phyloP scores from a whole-genome alignment of 2,329 filamentous ascomycete species.

The Claviceps pusilla region DNA sequence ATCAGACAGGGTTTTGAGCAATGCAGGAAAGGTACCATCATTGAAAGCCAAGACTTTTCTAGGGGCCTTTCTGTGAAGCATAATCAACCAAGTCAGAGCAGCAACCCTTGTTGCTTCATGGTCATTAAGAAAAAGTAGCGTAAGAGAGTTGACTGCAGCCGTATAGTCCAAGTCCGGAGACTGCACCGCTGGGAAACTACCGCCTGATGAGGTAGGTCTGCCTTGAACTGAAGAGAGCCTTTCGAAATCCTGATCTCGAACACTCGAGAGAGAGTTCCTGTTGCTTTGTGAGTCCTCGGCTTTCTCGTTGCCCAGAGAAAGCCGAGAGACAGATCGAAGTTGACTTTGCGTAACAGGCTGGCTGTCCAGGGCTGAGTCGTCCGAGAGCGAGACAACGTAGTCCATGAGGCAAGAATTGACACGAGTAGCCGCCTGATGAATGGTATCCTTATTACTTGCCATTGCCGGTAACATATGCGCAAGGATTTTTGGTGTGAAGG shows the following conservation, averaged over 20 bases:
- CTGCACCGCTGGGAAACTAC: slow-evolving; percentile 25
- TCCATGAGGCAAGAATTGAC: slow-evolving; percentile 88
- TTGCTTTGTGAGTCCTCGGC: slow-evolving; percentile 33
- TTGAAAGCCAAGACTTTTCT: slow-evolving; percentile 89
- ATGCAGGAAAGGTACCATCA: slow-evolving; percentile 87
- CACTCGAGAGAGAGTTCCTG: slow-evolving; percentile 37
- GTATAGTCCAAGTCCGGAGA: slow-evolving; percentile 80
- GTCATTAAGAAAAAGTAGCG: slow-evolving; percentile 86
- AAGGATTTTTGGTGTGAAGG: slow-evolving; percentile 83
- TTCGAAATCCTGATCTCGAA: slow-evolving; percentile 36
- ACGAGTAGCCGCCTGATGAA: slow-evolving; percentile 72
- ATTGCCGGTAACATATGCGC: slow-evolving; percentile 87
- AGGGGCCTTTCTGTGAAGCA: slow-evolving; percentile 91
- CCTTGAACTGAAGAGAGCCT: slow-evolving; percentile 37
- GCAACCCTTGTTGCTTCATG: slow-evolving; percentile 91
- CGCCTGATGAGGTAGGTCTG: slow-evolving; percentile 31
- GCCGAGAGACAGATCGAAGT: slow-evolving; percentile 22
- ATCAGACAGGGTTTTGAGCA: slow-evolving; percentile 92
- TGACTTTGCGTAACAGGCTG: slow-evolving; percentile 11
- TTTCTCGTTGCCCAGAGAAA: slow-evolving; percentile 29
- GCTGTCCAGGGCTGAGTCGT: slow-evolving; percentile 36
- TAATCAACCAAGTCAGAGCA: slow-evolving; percentile 89
- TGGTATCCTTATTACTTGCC: slow-evolving; percentile 78
- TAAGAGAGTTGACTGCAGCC: slow-evolving; percentile 83
- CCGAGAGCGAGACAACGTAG: slow-evolving; percentile 81